phyloP scores from a whole-genome alignment of 352 stramenopile species.

The Discostella stelligera region DNA sequence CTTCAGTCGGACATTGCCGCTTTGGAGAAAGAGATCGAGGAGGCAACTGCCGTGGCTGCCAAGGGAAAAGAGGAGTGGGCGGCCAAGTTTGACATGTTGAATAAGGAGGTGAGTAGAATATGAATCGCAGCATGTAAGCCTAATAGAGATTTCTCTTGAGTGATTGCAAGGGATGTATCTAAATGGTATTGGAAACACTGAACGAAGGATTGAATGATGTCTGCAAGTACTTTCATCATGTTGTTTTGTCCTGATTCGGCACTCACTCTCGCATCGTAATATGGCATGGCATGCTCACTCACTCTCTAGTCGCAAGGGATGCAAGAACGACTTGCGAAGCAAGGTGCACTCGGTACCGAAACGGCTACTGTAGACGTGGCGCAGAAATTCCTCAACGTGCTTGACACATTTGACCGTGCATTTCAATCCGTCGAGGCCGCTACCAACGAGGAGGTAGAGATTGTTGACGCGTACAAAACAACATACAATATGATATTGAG shows the following conservation, averaged over 20 bases:
- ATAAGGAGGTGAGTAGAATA: constrained; percentile 52
- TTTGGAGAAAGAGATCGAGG: constrained; percentile 56
- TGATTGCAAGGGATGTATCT: too few species aligned
- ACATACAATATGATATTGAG: constrained; percentile 68
- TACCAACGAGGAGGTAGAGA: constrained; percentile 61
- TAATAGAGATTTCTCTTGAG: too few species aligned
- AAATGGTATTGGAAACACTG: too few species aligned
- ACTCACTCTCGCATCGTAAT: constrained; percentile 12
- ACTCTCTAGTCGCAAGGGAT: constrained; percentile 54
- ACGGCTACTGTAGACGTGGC: constrained; percentile 61
- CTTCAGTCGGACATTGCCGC: constrained; percentile 66
- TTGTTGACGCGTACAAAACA: constrained; percentile 69
- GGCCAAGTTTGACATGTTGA: constrained; percentile 61
- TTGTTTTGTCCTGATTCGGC: background rate
- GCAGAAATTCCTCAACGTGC: constrained; percentile 57
- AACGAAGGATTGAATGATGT: too few species aligned
- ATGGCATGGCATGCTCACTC: too few species aligned
- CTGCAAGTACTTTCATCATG: background rate
- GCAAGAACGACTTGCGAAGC: constrained; percentile 63
- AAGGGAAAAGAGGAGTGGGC: constrained; percentile 73
- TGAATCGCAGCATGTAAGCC: too few species aligned
- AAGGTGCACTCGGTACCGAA: constrained; percentile 49
- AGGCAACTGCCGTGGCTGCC: constrained; percentile 47
- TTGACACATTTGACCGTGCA: constrained; percentile 81
- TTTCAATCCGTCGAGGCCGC: constrained; percentile 60